Percentiles rank a stretch among this genome's conserved stretches.
Conservation (phyloP, 257 asterid species). For the Euphrasia confusa region DNA sequence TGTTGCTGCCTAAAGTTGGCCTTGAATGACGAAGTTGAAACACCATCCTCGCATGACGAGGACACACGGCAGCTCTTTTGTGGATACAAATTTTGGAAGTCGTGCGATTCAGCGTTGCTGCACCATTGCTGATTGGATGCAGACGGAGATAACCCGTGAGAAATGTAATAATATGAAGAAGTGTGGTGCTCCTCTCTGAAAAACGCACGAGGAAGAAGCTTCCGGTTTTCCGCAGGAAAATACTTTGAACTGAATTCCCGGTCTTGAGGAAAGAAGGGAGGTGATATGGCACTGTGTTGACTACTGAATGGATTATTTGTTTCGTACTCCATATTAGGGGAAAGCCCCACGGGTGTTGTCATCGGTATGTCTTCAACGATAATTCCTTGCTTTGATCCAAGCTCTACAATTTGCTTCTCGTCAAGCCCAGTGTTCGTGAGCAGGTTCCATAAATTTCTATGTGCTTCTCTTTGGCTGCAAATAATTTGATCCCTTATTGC, state of each 20-base stretch:
- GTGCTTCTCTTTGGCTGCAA: slow-evolving; percentile 77
- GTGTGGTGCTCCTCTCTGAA: slow-evolving; percentile 49
- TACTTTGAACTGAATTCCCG: slow-evolving; percentile 35
- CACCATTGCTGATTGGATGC: slow-evolving; percentile 35
- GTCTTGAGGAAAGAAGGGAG: slow-evolving; percentile 43
- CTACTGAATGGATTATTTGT: slow-evolving; percentile 23
- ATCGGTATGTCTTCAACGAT: slow-evolving; percentile 51
- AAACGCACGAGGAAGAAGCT: slow-evolving; percentile 32
- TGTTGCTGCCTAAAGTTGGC: slow-evolving; percentile 36
- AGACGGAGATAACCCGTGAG: slow-evolving; percentile 44
- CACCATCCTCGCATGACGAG: slow-evolving; percentile 31
- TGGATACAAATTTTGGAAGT: slow-evolving; percentile 35
- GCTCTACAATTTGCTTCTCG: slow-evolving; percentile 67
- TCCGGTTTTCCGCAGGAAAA: too few relatives aligned
- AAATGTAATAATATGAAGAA: slow-evolving; percentile 44
- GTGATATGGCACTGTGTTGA: slow-evolving; percentile 29
- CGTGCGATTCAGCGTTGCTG: slow-evolving; percentile 36
- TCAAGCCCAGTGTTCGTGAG: slow-evolving; percentile 72
- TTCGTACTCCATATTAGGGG: slow-evolving; percentile 34
- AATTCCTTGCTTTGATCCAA: slow-evolving; percentile 67
- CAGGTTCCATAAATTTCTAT: slow-evolving; percentile 68
- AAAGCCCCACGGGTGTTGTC: slow-evolving; percentile 37
- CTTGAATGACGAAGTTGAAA: slow-evolving; percentile 35
- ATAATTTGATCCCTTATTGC: slow-evolving; percentile 94
- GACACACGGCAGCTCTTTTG: slow-evolving; percentile 35